Base-by-base conservation (phyloP, 1,284 basidiomycete genomes). In the Hymenochaete sp. region DNA sequence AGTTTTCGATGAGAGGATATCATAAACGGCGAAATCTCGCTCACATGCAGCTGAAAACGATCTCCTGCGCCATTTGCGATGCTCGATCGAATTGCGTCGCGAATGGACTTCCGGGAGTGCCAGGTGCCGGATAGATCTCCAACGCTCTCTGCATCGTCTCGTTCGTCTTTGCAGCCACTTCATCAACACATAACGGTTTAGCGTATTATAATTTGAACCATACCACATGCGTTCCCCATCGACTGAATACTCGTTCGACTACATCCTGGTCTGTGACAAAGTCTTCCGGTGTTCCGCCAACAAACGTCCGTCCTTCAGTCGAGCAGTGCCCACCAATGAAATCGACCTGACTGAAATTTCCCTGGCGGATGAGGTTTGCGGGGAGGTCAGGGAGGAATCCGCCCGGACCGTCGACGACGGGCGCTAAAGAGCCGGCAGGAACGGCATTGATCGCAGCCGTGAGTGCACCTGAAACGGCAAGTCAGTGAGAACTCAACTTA, bases 41-140 rank as follows among this genome's bases (percentile, higher is more conserved):
- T 4, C 33, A 70, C 70, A 72, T 69, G 66, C 70, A 72, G 13
- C 65, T 62, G 46, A 70, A 70, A 10, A 70, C 56, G 0, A 65
- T 62, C 8, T 71, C 66, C 18, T 67, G 67, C 32, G 64, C 66
- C 50, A 71, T 69, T 2, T 60, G 61, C 49, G 57, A 62, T 4
- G 66, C 67, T 14, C 67, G 60, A 28, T 69, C 68, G 50, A 62
- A 72, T 42, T 70, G 58, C 3, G 65, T 64, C 2, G 57, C 49
- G 47, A 68, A 70, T 4, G 63, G 60, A 48, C 65, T 66, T 24
- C 63, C 64, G 4, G 57, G 44, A 0, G 56, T 51, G 16, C 55
- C 57, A 3, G 67, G 64, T 19, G 59, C 52, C 2, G 67, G 68
- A 54, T 72, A 72, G 11, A 71, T 50, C 5, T 57, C 56, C 32